A percentile compares a stretch with the other conserved stretches of the same genome.
Evolutionary conservation across 345 rosid species (phyloP).

Genomic region (Aegle marmelos): DNA sequence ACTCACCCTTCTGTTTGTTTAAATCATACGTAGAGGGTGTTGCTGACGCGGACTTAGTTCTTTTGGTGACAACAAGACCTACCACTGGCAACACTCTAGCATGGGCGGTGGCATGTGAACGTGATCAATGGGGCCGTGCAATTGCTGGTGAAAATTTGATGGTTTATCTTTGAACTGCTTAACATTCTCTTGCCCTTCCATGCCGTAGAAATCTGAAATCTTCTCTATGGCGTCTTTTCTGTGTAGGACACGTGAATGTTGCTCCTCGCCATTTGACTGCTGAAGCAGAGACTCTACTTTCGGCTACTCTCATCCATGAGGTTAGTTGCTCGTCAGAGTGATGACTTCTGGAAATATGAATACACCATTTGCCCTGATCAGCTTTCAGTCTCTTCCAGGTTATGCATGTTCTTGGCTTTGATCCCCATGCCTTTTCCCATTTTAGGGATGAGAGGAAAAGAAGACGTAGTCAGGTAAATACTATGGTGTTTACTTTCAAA

Average conservation of each 20-base stretch:
- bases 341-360: constrained; percentile 6
- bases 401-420: constrained; percentile 99
- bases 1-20: constrained; percentile 5
- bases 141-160: constrained; percentile 67
- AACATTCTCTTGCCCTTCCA: neutral
- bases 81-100: constrained; percentile 99
- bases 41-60: constrained; percentile 86
- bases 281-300: constrained; percentile 93
- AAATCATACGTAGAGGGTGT: constrained; percentile 65
- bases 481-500: neutral
- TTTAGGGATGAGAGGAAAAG: constrained; percentile 97
- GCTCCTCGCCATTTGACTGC: constrained; percentile 99
- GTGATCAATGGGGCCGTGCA: constrained; percentile 99
- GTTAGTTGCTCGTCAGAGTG: constrained; percentile 29
- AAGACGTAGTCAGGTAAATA: constrained; percentile 80
- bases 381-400: constrained; percentile 47
- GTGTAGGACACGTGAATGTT: constrained; percentile 93
- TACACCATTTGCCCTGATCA: constrained; percentile 1
- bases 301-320: constrained; percentile 98
- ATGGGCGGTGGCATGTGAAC: constrained; percentile 99
- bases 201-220: constrained; percentile 16
- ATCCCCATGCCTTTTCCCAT: constrained; percentile 98
- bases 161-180: neutral
- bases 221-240: constrained; percentile 8
- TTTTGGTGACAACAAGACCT: constrained; percentile 96